Percentiles rank a stretch among this genome's conserved stretches.
These are phyloP conservation scores for Mycena latifolia DNA, from an alignment of 768 basidiomycete species.

Conservation along the genomic window DNA sequence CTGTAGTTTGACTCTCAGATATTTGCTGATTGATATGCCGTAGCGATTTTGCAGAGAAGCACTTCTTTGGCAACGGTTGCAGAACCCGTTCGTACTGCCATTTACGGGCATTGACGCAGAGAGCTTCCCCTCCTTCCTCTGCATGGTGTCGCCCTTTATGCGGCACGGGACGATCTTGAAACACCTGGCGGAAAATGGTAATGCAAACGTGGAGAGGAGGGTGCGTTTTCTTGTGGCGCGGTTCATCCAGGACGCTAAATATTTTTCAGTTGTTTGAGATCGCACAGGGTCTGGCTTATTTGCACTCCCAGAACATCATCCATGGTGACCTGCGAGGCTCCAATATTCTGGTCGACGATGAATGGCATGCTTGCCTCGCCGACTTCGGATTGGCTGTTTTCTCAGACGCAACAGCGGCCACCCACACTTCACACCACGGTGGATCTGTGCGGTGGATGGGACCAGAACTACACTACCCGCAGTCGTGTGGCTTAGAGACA, in stretches of 20 bases:
- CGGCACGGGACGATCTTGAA: conserved; percentile 39
- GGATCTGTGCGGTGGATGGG: conserved; percentile 44
- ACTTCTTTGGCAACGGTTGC: conserved; percentile 46
- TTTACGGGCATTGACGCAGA: conserved; percentile 51
- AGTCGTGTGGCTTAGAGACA: conserved; percentile 32
- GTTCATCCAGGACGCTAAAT: not conserved
- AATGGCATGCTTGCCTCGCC: conserved; percentile 39
- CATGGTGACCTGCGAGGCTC: conserved; percentile 60
- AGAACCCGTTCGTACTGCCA: conserved; percentile 49
- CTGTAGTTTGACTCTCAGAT: too few relatives aligned
- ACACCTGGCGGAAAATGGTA: conserved; percentile 44
- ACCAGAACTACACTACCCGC: conserved; percentile 41
- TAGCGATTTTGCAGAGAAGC: conserved; percentile 47
- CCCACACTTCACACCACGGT: conserved; percentile 34
- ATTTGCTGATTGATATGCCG: not conserved
- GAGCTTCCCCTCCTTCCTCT: conserved; percentile 42
- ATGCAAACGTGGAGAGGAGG: conserved; percentile 44
- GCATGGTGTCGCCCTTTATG: conserved; percentile 56
- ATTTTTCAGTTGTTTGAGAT: conserved; percentile 46
- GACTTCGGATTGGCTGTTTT: conserved; percentile 44
- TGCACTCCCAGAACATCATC: conserved; percentile 50
- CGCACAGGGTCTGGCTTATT: conserved; percentile 46
- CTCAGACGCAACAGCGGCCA: conserved; percentile 38
- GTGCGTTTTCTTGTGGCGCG: conserved; percentile 22
- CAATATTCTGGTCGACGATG: conserved; percentile 41